Evolutionary conservation across 2,329 filamentous ascomycete genomes (phyloP).

Genomic region (Fusarium mangiferae): DNA sequence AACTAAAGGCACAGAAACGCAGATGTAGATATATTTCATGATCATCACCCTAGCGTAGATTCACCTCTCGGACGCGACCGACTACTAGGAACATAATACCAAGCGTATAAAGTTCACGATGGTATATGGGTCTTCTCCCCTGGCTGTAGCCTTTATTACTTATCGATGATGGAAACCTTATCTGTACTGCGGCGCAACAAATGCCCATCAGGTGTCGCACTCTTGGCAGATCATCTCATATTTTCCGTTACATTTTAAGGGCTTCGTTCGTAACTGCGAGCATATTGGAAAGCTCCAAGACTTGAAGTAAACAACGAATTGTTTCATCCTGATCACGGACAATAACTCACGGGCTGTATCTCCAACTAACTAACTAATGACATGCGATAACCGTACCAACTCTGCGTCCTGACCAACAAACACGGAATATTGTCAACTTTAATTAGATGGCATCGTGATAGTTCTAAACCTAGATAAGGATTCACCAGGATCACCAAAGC

Average conservation of each 20-base stretch:
- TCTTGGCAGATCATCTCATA: neutral
- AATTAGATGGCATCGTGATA: neutral
- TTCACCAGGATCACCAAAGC: neutral
- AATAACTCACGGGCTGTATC: neutral
- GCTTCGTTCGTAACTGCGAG: slow-evolving; percentile 2
- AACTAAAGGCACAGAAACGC: neutral
- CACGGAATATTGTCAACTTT: slow-evolving; percentile 8
- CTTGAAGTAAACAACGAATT: neutral
- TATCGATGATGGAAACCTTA: neutral
- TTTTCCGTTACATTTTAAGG: slow-evolving; percentile 18
- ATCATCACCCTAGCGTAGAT: neutral
- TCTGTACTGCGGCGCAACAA: neutral
- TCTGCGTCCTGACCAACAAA: slow-evolving; percentile 14
- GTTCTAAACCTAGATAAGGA: neutral
- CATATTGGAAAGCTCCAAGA: slow-evolving; percentile 7
- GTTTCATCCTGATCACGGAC: slow-evolving; percentile 1
- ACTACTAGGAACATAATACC: neutral
- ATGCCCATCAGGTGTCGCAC: slow-evolving; percentile 7
- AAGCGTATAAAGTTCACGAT: neutral
- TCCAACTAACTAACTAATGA: neutral
- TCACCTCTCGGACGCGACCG: neutral
- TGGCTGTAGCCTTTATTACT: neutral
- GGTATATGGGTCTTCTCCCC: neutral
- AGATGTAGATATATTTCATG: neutral
- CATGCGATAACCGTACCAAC: neutral